Evolutionary conservation across 257 asterid genomes (phyloP), one percentile per base, ranked within the genome.

Genomic region (Primulina huaijiensis): DNA sequence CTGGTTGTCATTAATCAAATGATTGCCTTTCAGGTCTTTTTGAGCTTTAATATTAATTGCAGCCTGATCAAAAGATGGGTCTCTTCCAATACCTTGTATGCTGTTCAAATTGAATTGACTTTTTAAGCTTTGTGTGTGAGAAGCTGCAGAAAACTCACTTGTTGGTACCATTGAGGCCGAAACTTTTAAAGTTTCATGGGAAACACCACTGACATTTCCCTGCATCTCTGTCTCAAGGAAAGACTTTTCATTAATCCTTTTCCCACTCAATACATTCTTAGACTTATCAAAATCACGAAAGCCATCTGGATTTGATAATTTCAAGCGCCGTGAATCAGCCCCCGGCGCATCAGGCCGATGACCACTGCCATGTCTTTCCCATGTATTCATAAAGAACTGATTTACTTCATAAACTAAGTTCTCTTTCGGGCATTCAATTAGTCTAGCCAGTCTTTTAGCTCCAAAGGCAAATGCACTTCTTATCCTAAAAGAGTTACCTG

Each of bases 401-500:
- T 90, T 87, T 63, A 93, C 88, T 77, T 90, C 97, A 72, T 70
- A 68, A 69, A 70, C 71, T 55, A 89, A 31, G 25, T 82, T 75
- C 67, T 89, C 95, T 72, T 77, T 75, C 1, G 92, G 92, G 77
- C 95, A 87, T 71, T 84, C 92, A 20, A 89, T 89, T 74, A 92
- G 83, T 76, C 90, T 83, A 23, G 91, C 88, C 72, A 92, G 82
- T 74, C 83, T 87, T 82, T 85, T 88, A 74, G 98, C 98, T 69
- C 98, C 98, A 77, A 90, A 92, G 60, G 90, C 87, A 75, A 92
- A 90, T 55, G 98, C 98, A 82, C 98, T 92, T 68, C 97, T 90
- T 72, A 92, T 87, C 64, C 98, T 83, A 61, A 80, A 89, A 79
- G 90, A 92, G 74, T 92, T 92, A 67, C 97, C 98, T 92, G 89